A percentile compares a stretch with the other conserved stretches of the same genome.
Conservation (phyloP, 768 basidiomycete genomes). For the Rhodotorula diobovata region DNA sequence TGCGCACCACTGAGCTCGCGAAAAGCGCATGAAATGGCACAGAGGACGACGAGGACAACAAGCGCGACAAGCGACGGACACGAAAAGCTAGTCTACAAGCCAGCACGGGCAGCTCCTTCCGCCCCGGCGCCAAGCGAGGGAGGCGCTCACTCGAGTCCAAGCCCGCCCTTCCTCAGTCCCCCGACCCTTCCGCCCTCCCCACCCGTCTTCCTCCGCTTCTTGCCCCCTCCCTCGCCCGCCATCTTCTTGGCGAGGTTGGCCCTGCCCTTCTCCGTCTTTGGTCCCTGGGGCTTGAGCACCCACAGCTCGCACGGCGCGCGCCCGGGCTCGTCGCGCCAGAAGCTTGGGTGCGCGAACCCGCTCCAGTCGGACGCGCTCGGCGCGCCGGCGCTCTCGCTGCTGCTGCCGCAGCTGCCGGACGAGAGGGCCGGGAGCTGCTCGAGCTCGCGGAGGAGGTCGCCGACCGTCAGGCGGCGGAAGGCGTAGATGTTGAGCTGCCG, state of each 20-base stretch:
- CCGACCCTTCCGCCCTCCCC: background rate
- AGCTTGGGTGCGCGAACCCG: slow-evolving; percentile 18
- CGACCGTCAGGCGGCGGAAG: slow-evolving; percentile 1
- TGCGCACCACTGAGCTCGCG: too few species aligned
- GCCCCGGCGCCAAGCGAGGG: background rate
- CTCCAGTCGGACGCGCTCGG: slow-evolving; percentile 10
- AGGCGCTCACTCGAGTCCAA: background rate
- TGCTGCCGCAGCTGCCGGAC: background rate
- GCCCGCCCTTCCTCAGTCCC: background rate
- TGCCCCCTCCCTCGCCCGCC: background rate
- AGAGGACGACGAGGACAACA: too few species aligned
- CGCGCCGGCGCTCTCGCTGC: background rate
- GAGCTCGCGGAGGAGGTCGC: slow-evolving; percentile 11
- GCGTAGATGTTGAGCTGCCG: slow-evolving; percentile 26
- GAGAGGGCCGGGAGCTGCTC: background rate
- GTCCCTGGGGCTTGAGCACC: slow-evolving; percentile 1
- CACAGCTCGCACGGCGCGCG: background rate
- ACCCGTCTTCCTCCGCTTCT: background rate
- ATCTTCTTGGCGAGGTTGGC: slow-evolving; percentile 4
- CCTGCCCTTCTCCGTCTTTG: slow-evolving; percentile 10
- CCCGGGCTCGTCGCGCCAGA: slow-evolving; percentile 7
- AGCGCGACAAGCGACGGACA: too few species aligned
- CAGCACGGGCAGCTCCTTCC: too few species aligned
- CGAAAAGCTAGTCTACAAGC: too few species aligned
- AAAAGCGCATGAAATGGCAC: too few species aligned